A percentile compares a stretch with the other conserved stretches of the same genome.
Conservation (phyloP, 345 rosid species). For the Heritiera littoralis region DNA sequence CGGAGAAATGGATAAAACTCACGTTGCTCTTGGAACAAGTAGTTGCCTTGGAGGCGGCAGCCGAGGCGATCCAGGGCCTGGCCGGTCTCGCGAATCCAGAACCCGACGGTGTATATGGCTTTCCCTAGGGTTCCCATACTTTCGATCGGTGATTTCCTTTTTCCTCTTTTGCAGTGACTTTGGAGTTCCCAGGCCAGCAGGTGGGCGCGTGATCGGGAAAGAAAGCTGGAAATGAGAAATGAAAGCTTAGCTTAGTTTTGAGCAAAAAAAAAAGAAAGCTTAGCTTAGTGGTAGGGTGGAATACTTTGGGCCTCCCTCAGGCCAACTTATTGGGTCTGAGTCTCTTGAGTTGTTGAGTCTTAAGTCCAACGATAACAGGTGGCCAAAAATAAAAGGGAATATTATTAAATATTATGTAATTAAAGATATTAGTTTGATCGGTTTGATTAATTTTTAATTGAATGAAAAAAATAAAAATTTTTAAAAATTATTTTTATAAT, state of each 20-base stretch:
- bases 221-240: constrained; percentile 2
- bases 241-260: background rate
- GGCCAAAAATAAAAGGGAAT: too few species aligned
- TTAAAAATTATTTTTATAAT: too few species aligned
- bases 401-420: too few species aligned
- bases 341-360: too few species aligned
- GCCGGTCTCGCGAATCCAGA: constrained; percentile 95
- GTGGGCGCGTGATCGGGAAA: constrained; percentile 2
- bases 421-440: too few species aligned
- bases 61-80: constrained; percentile 95
- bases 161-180: background rate
- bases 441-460: too few species aligned
- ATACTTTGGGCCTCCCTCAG: constrained; percentile 12
- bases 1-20: constrained; percentile 23
- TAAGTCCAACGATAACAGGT: too few species aligned
- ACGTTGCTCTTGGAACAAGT: constrained; percentile 84
- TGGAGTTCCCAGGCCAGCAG: background rate
- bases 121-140: constrained; percentile 79
- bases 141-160: constrained; percentile 3
- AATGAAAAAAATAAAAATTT: too few species aligned
- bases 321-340: background rate
- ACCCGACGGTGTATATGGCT: constrained; percentile 81
- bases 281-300: constrained; percentile 19
- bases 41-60: constrained; percentile 82
- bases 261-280: too few species aligned